Evolutionary conservation across 2,329 filamentous ascomycete species (phyloP).

Genomic region (Metarhizium album): DNA sequence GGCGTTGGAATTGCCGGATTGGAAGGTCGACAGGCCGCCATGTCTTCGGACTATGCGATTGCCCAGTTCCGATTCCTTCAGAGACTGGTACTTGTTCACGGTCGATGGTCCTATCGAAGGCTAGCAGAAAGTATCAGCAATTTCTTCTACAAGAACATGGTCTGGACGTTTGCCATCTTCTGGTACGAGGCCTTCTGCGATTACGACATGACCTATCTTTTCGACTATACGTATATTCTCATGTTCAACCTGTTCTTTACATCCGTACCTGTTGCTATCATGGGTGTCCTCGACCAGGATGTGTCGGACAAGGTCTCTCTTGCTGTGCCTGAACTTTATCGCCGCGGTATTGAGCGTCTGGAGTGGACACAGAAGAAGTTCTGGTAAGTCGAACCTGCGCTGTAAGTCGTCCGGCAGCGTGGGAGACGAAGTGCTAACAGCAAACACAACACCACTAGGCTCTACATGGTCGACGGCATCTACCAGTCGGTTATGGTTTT

Average conservation of each 20-base stretch:
- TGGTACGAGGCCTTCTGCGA: conserved; percentile 96
- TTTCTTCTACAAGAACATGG: conserved; percentile 99
- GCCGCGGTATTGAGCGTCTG: conserved; percentile 85
- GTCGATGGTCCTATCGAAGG: conserved; percentile 91
- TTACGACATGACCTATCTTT: conserved; percentile 93
- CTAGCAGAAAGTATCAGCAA: conserved; percentile 91
- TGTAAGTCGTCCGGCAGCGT: neutral
- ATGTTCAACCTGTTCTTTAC: conserved; percentile 97
- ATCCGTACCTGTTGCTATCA: conserved; percentile 84
- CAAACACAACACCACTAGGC: conserved; percentile 43
- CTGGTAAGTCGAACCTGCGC: conserved; percentile 52
- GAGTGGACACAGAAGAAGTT: conserved; percentile 97
- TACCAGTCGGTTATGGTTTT: conserved; percentile 93
- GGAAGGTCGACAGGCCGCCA: conserved; percentile 84
- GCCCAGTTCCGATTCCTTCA: conserved; percentile 87
- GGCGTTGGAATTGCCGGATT: conserved; percentile 91
- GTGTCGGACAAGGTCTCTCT: conserved; percentile 89
- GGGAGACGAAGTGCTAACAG: conserved; percentile 3
- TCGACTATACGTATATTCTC: conserved; percentile 95
- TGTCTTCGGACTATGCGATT: conserved; percentile 94
- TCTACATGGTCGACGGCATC: conserved; percentile 88
- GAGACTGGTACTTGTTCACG: conserved; percentile 77
- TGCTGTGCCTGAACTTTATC: conserved; percentile 89
- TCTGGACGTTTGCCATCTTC: conserved; percentile 94
- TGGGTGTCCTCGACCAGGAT: conserved; percentile 95